These are phyloP conservation scores for Francoa sonchifolia DNA, from an alignment of 441 rosid species.

Conservation along the genomic window DNA sequence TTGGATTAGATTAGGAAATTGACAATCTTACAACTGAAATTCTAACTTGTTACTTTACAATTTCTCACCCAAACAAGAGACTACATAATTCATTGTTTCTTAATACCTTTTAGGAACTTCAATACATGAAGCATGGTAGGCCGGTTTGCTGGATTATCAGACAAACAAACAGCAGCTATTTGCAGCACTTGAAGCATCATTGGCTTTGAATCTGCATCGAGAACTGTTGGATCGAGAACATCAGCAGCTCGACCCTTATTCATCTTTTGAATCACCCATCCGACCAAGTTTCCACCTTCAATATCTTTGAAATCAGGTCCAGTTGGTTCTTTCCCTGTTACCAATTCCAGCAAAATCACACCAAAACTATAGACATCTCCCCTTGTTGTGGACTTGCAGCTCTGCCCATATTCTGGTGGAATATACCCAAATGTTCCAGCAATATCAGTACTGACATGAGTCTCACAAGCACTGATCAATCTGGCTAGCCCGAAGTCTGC, in stretches of 20 bases:
- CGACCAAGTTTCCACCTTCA: slow-evolving; percentile 28
- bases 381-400: slow-evolving; percentile 33
- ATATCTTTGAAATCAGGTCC: slow-evolving; percentile 26
- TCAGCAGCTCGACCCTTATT: too few relatives aligned
- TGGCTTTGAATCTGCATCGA: slow-evolving; percentile 29
- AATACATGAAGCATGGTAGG: slow-evolving; percentile 69
- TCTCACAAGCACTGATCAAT: slow-evolving; percentile 31
- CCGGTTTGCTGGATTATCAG: slow-evolving; percentile 58
- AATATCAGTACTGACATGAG: slow-evolving; percentile 38
- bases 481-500: slow-evolving; percentile 63
- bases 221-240: slow-evolving; percentile 17
- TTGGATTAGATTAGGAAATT: too few relatives aligned
- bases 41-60: too few relatives aligned
- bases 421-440: slow-evolving; percentile 42
- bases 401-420: slow-evolving; percentile 38
- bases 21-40: too few relatives aligned
- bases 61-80: too few relatives aligned
- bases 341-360: slow-evolving; percentile 30
- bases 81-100: too few relatives aligned
- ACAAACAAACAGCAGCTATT: slow-evolving; percentile 49
- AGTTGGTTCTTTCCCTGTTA: slow-evolving; percentile 31
- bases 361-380: slow-evolving; percentile 43
- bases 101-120: slow-evolving; percentile 40
- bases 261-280: too few relatives aligned
- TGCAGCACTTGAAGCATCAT: slow-evolving; percentile 57